These are phyloP conservation scores for Galeopsis tetrahit DNA, from an alignment of 257 asterid species.

Conservation along the genomic window DNA sequence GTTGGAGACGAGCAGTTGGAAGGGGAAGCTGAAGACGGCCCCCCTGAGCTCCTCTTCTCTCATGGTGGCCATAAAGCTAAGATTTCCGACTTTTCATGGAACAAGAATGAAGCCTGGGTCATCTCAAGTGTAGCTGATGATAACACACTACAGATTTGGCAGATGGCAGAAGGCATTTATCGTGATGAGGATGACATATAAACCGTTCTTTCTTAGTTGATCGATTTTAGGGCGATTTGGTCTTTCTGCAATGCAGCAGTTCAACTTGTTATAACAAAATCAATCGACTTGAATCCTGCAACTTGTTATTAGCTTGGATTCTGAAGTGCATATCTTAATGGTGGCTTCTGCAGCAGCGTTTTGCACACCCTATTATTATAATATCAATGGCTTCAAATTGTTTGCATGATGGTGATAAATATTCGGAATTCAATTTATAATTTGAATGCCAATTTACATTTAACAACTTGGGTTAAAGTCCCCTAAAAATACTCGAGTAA, in stretches of 20 bases:
- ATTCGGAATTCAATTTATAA: too few relatives aligned
- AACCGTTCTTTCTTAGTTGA: conserved; percentile 31
- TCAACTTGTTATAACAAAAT: conserved; percentile 11
- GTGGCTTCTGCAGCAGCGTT: not conserved
- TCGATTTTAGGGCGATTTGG: not conserved
- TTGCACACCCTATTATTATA: not conserved
- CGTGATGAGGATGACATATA: conserved; percentile 64
- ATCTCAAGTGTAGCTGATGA: conserved; percentile 96
- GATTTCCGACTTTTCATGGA: conserved; percentile 95
- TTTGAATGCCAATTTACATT: too few relatives aligned
- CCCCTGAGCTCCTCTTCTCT: conserved; percentile 92
- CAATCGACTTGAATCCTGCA: not conserved
- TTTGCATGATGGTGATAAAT: not conserved
- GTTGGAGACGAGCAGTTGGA: conserved; percentile 96
- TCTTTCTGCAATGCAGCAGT: not conserved
- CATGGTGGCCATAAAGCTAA: conserved; percentile 97
- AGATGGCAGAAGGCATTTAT: conserved; percentile 88
- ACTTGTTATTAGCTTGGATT: conserved; percentile 13
- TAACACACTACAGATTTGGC: conserved; percentile 89
- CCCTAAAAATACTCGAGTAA: too few relatives aligned
- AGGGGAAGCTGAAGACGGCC: conserved; percentile 99
- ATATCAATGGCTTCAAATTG: not conserved
- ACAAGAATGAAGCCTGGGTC: conserved; percentile 84
- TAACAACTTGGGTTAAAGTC: too few relatives aligned
- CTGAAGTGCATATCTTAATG: not conserved